phyloP scores from a whole-genome alignment of 805 yeast genomes.

The Barnettozyma californica region DNA sequence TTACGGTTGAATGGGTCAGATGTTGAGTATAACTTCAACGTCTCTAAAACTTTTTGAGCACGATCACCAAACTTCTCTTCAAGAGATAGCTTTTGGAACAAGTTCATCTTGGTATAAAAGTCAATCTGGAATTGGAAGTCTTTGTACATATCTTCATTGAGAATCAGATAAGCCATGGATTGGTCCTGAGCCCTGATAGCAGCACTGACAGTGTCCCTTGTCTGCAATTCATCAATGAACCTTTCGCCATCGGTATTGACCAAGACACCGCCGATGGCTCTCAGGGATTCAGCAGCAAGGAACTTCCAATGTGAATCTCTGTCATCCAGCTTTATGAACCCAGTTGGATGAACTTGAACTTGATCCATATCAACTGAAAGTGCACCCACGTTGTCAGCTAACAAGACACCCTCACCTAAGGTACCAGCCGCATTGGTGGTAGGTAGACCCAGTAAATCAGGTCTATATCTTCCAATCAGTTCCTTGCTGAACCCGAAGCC shows the following conservation, averaged over 20 bases:
- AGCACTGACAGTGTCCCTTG: constrained; percentile 48
- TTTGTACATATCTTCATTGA: constrained; percentile 40
- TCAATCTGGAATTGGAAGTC: constrained; percentile 45
- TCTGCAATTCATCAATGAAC: constrained; percentile 48
- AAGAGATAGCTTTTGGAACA: constrained; percentile 28
- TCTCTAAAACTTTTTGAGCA: constrained; percentile 21
- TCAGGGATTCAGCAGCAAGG: constrained; percentile 53
- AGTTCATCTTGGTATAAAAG: constrained; percentile 40
- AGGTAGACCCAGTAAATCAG: constrained; percentile 41
- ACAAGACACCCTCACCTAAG: constrained; percentile 52
- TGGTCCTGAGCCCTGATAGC: constrained; percentile 32
- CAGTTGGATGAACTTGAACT: constrained; percentile 60
- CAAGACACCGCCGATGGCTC: constrained; percentile 56
- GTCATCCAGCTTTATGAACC: constrained; percentile 43
- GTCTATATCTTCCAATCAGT: constrained; percentile 38
- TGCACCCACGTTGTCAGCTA: constrained; percentile 44
- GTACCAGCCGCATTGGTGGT: constrained; percentile 54
- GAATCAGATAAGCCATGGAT: constrained; percentile 30
- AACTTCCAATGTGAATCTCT: constrained; percentile 42
- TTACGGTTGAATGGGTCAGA: constrained; percentile 31
- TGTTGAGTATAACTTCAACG: constrained; percentile 18
- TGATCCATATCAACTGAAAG: constrained; percentile 52
- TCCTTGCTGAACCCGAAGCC: constrained; percentile 43
- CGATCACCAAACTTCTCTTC: constrained; percentile 24
- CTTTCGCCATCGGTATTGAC: constrained; percentile 36